Evolutionary conservation across 257 asterid genomes (phyloP), one percentile per base, ranked within the genome.

Genomic region (Buddleja alternifolia): DNA sequence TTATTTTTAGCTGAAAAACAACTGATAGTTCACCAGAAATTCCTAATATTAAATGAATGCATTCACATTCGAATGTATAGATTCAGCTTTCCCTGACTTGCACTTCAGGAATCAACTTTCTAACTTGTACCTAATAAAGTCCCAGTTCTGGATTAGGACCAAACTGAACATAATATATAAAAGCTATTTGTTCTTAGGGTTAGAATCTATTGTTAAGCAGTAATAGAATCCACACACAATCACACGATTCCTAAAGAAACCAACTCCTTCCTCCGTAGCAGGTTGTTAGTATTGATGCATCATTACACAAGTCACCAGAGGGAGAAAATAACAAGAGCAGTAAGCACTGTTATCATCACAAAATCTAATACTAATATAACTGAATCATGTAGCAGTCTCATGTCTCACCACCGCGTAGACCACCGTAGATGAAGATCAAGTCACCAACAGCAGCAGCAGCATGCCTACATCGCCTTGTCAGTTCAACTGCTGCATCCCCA

Each of bases 391-490:
- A 8, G 16, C 39, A 24, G 71, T 55, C 63, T 70, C 50, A 72
- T 67, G 50, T 67, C 98, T 86, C 84, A 94, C 98, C 99, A 44
- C 99, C 99, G 77, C 99, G 98, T 59, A 94, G 87, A 67, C 99
- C 99, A 34, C 99, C 99, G 53, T 92, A 94, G 76, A 89, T 85
- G 83, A 92, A 94, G 54, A 94, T 89, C 77, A 92, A 78, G 81
- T 94, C 99, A 54, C 99, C 99, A 41, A 89, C 95, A 75, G 97
- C 99, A 78, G 92, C 89, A 74, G 97, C 96, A 62, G 99, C 99
- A 72, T 93, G 99, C 84, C 97, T 90, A 61, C 99, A 93, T 45
- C 97, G 92, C 75, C 99, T 89, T 6, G 96, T 90, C 86, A 90
- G 80, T 78, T 93, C 99, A 72, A 93, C 97, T 0, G 99, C 96